Conservation (phyloP, 495 filamentous ascomycete species). For the Aspergillus egyptiacus region DNA sequence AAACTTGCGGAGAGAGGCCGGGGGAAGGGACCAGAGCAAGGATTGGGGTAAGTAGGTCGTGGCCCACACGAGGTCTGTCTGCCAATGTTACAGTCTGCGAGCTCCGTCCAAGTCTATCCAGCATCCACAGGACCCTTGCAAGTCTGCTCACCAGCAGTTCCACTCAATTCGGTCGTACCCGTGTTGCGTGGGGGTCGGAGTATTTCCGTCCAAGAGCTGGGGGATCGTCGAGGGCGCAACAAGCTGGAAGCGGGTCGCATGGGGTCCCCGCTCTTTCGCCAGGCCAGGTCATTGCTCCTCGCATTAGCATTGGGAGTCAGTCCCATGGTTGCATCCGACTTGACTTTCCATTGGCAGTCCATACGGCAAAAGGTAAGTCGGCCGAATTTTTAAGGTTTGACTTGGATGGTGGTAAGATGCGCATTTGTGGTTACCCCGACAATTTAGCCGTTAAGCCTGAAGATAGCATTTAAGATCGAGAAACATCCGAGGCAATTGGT, state of each 20-base stretch:
- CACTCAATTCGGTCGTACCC: background rate
- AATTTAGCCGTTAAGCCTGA: background rate
- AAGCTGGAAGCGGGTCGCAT: background rate
- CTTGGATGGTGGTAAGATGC: background rate
- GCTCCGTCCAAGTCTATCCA: too few species aligned
- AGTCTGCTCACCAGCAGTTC: background rate
- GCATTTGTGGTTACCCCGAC: background rate
- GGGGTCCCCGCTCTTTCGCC: slow-evolving; percentile 3
- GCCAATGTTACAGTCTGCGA: background rate
- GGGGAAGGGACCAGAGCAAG: slow-evolving; percentile 1
- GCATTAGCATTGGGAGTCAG: background rate
- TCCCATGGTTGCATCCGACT: slow-evolving; percentile 1
- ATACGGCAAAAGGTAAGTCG: background rate
- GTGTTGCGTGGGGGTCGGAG: slow-evolving; percentile 12
- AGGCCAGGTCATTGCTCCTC: background rate
- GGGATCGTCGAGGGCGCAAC: slow-evolving; percentile 2
- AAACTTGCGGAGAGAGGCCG: slow-evolving; percentile 15
- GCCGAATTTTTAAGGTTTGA: too few species aligned
- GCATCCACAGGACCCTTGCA: background rate
- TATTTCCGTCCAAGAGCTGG: slow-evolving; percentile 8
- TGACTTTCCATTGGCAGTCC: background rate
- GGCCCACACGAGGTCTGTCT: background rate
- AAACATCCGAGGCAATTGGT: slow-evolving; percentile 11
- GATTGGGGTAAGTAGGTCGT: background rate
- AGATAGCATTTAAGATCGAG: background rate